Evolutionary conservation across 202 grass and related monocot species (phyloP), one percentile per base, ranked within the genome.

Genomic region (Schoenoplectus triqueter): DNA sequence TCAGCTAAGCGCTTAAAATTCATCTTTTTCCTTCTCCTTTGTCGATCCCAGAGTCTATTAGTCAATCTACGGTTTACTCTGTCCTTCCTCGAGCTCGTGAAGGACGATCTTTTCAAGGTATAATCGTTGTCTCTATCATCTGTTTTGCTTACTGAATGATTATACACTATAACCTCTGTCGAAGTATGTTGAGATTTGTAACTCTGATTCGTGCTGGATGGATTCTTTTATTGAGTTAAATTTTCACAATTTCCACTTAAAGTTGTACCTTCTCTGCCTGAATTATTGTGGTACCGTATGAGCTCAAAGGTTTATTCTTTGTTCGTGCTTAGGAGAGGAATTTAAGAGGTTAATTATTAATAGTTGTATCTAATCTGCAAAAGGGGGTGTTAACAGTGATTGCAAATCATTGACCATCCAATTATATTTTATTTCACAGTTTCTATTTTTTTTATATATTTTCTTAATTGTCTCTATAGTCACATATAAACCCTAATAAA

Each of bases 41-140:
- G 17, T 74, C 46, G n/a, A 21, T 52, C 48, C 18, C 7, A 13
- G 71, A 21, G 42, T 68, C 31, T 31, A 31, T 68, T 44, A 40
- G 10, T 11, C 3, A 42, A 67, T 73, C 46, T 73, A 73, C 45
- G 69, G 69, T 73, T 73, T 73, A 51, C 69, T 73, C 46, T 21
- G 69, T 73, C 69, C 46, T 10, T 15, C 15, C 69, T 73, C 69
- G 44, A 50, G 45, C 69, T 73, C 46, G 15, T 19, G 46, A 10
- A 17, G 17, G 69, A 73, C n/a, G 46, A 73, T 20, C 15, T 40
- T 59, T 45, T 56, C 6, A 78, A 78, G 52, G 74, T 60, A 60
- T 52, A 41, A 2, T 78, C 54, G 6, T 59, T 78, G 13, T 78
- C 52, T 57, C 22, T 41, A n/a, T 10, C 42, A 7, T 56, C 19